phyloP scores from a whole-genome alignment of 208 protist species.

The Wallacemonas collosoma region DNA sequence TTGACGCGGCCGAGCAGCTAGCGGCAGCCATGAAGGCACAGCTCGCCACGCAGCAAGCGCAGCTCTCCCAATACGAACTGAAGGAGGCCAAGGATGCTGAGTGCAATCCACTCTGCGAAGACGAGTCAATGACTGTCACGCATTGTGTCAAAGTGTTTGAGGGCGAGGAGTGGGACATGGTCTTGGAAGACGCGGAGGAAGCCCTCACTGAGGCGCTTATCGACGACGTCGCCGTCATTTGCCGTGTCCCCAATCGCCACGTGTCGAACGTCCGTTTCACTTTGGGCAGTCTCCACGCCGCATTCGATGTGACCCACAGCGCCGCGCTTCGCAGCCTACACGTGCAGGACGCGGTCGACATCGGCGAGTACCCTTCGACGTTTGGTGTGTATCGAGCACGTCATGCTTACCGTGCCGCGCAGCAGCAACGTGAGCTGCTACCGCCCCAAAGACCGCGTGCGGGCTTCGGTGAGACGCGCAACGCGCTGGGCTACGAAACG shows the following conservation, averaged over 20 bases:
- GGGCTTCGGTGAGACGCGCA: background rate
- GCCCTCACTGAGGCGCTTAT: slow-evolving; percentile 30
- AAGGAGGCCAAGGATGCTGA: background rate
- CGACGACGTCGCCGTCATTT: slow-evolving; percentile 21
- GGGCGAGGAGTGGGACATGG: slow-evolving; percentile 40
- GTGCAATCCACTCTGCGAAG: slow-evolving; percentile 8
- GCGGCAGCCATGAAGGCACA: slow-evolving; percentile 1
- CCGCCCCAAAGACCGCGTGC: too few species aligned
- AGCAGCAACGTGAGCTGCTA: background rate
- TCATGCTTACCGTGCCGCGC: background rate
- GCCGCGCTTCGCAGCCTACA: slow-evolving; percentile 4
- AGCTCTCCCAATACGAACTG: slow-evolving; percentile 4
- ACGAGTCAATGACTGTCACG: background rate
- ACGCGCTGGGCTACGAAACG: background rate
- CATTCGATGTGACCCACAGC: slow-evolving; percentile 35
- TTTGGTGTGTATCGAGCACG: slow-evolving; percentile 16
- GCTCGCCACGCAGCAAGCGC: slow-evolving; percentile 10
- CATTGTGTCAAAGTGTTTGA: slow-evolving; percentile 21
- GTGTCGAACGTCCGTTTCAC: slow-evolving; percentile 16
- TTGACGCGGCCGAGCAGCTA: background rate
- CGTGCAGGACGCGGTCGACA: slow-evolving; percentile 22
- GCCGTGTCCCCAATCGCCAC: slow-evolving; percentile 21
- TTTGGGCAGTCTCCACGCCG: slow-evolving; percentile 16
- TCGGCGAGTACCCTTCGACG: slow-evolving; percentile 21
- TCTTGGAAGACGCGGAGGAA: slow-evolving; percentile 31